Conservation (phyloP, 176 grass and related monocot genomes). For the Olyra latifolia region DNA sequence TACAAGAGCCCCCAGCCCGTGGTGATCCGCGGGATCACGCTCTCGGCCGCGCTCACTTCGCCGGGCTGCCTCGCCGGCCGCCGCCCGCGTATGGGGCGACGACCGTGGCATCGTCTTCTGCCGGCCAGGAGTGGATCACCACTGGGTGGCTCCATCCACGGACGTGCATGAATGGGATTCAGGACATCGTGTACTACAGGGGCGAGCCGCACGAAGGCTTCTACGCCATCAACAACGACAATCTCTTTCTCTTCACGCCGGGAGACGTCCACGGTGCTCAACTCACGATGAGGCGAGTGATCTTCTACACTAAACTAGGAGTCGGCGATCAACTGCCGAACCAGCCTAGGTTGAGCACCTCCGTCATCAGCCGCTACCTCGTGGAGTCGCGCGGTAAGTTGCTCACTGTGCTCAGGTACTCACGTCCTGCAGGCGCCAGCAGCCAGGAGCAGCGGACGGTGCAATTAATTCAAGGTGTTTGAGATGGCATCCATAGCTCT, state of each 20-base stretch:
- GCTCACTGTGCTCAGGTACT: slow-evolving; percentile 5
- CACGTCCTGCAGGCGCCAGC: too few relatives aligned
- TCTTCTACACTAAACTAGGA: too few relatives aligned
- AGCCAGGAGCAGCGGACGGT: background rate
- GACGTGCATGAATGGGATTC: too few relatives aligned
- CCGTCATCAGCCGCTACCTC: too few relatives aligned
- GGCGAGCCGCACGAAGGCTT: too few relatives aligned
- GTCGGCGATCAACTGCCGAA: too few relatives aligned
- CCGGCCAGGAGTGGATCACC: background rate
- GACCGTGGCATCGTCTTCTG: slow-evolving; percentile 22
- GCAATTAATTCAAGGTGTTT: slow-evolving; percentile 28
- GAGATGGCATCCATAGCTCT: slow-evolving; percentile 5
- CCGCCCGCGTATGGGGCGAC: background rate
- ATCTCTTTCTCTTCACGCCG: too few relatives aligned
- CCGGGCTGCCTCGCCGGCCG: background rate
- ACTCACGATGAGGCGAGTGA: too few relatives aligned
- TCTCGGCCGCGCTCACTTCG: slow-evolving; percentile 12
- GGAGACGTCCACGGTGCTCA: too few relatives aligned
- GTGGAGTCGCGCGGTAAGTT: slow-evolving; percentile 31
- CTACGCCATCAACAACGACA: too few relatives aligned
- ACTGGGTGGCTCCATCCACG: background rate
- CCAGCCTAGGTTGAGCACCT: too few relatives aligned
- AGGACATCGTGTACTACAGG: too few relatives aligned
- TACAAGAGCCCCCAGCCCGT: background rate
- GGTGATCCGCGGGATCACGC: slow-evolving; percentile 3